Evolutionary conservation across 2,329 filamentous ascomycete species (phyloP).

Genomic region (Fusarium chaquense): DNA sequence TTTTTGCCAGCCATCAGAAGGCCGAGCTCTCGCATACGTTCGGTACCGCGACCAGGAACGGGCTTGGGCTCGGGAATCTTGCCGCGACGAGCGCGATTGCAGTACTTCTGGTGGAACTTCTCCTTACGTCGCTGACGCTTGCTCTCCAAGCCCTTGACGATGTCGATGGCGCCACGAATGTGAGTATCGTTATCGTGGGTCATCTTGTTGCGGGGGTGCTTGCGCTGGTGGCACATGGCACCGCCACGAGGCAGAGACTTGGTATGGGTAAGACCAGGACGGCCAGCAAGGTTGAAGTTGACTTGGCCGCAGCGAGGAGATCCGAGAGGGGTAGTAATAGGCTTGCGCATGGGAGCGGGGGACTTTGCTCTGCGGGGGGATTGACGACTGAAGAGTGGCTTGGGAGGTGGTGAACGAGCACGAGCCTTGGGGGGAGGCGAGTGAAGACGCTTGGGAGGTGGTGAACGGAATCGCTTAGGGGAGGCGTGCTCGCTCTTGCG

Average conservation of each 20-base stretch:
- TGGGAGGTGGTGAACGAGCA: conserved; percentile 58
- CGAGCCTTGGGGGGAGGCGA: conserved; percentile 60
- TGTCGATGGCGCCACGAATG: conserved; percentile 94
- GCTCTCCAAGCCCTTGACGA: conserved; percentile 94
- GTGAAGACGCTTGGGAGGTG: conserved; percentile 52
- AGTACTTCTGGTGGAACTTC: conserved; percentile 91
- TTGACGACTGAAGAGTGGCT: conserved; percentile 70
- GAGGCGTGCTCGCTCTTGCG: conserved; percentile 64
- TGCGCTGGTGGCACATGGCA: conserved; percentile 72
- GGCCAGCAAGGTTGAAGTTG: conserved; percentile 58
- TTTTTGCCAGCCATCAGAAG: conserved; percentile 86
- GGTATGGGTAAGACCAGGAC: conserved; percentile 79
- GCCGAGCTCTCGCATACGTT: conserved; percentile 87
- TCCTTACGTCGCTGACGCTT: conserved; percentile 94
- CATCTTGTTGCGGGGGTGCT: conserved; percentile 57
- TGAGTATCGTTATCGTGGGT: conserved; percentile 66
- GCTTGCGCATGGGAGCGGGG: conserved; percentile 75
- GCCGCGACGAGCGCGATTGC: conserved; percentile 81
- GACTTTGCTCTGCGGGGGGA: conserved; percentile 79
- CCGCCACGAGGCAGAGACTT: conserved; percentile 88
- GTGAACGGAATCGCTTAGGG: conserved; percentile 60
- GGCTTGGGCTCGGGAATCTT: conserved; percentile 73
- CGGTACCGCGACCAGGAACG: conserved; percentile 85
- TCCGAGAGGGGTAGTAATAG: conserved; percentile 52
- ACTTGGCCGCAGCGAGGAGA: conserved; percentile 57